A percentile compares a stretch with the other conserved stretches of the same genome.
These are phyloP conservation scores for Silybum marianum DNA, from an alignment of 129 eudicot species.

Conservation along the genomic window DNA sequence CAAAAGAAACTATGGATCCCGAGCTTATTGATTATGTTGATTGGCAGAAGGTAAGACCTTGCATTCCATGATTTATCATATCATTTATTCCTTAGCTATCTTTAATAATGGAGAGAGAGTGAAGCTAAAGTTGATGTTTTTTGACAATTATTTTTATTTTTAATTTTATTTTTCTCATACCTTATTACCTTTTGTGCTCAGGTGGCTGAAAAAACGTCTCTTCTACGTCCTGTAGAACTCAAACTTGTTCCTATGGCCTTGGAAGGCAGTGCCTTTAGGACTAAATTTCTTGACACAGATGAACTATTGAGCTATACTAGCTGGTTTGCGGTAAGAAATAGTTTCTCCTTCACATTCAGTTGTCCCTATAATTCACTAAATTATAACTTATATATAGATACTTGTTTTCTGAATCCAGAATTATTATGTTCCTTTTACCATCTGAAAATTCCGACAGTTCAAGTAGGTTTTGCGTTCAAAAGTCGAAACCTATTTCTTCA, in stretches of 20 bases:
- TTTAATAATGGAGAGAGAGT: not conserved
- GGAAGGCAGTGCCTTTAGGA: constrained; percentile 88
- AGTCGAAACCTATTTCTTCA: not conserved
- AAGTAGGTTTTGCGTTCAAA: not conserved
- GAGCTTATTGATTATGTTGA: constrained; percentile 77
- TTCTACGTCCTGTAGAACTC: constrained; percentile 78
- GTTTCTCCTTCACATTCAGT: constrained; percentile 7
- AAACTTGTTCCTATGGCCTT: constrained; percentile 74
- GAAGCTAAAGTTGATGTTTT: constrained; percentile 1
- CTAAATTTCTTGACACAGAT: constrained; percentile 79
- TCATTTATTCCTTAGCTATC: not conserved
- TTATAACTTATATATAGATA: not conserved
- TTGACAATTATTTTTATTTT: not conserved
- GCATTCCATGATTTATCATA: constrained; percentile 4
- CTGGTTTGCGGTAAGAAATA: constrained; percentile 74
- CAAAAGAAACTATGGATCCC: constrained; percentile 84
- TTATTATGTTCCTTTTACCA: not conserved
- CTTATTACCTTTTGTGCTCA: constrained; percentile 29
- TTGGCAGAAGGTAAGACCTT: constrained; percentile 68
- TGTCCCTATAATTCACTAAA: not conserved
- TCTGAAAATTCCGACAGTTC: not conserved
- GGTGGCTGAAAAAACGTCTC: constrained; percentile 96
- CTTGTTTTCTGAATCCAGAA: not conserved
- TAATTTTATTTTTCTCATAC: not conserved
- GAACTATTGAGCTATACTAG: constrained; percentile 86